Base-by-base conservation (phyloP, 1,284 basidiomycete species). In the Pseudozyma pruni region DNA sequence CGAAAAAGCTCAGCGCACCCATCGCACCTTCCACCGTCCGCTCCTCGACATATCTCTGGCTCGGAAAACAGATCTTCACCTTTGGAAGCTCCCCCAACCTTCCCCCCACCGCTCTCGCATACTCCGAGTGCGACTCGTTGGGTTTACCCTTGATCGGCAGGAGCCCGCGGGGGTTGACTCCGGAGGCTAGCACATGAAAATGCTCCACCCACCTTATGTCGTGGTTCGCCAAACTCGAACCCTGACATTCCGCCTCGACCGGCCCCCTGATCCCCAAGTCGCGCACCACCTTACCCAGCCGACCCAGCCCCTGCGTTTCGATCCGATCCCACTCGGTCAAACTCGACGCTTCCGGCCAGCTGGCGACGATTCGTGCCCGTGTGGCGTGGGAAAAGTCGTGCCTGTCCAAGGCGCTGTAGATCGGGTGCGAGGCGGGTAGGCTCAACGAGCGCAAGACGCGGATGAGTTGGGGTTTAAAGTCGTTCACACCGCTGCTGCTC, bases 1-100 rank as follows among this genome's bases (percentile, higher is more conserved):
- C 79, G 43, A 81, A 81, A 38, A 81, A 81, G 38, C 75, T 78
- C 14, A 73, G 44, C 13, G 68, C 80, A 0, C 78, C 78, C 14
- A 22, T 17, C 2, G 54, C 41, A 6, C 79, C 79, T 34, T 72
- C 71, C 20, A 75, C 57, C 11, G 72, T 60, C 4, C 31, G 23
- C 10, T 60, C 20, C 41, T 72, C 66, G 23, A 81, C 74, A 17
- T 62, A 81, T 17, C 40, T 19, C 17, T 76, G 66, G 14, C 49
- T 68, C n/a, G 80, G 79, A 29, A 82, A 82, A 14, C 72, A 53
- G 20, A 82, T 58, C 34, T 68, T 71, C 9, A 82, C 47, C 6
- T 68, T 67, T 31, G 74, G 76, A 41, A 72, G 59, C 1, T 4
- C 23, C 0, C 34, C 33, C 1, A n/a, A 14, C 32, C 34, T 48